phyloP scores from a whole-genome alignment of 345 rosid species.

The Eucalyptus guilfoylei region DNA sequence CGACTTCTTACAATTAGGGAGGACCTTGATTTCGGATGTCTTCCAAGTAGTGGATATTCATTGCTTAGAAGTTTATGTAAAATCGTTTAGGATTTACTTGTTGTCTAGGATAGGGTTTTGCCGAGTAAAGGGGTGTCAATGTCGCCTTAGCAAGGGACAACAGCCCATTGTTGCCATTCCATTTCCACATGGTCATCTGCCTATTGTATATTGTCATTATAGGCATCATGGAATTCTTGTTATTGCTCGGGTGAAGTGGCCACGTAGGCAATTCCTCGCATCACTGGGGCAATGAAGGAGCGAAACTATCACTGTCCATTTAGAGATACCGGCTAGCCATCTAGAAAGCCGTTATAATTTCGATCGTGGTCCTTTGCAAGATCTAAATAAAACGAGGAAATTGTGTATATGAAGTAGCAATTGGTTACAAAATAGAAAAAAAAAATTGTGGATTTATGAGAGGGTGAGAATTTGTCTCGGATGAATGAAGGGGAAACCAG shows the following conservation, averaged over 20 bases:
- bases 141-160: rapidly evolving
- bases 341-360: neutral
- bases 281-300: neutral
- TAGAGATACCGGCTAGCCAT: neutral
- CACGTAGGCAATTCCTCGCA: neutral
- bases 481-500: neutral
- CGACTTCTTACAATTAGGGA: neutral
- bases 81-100: rapidly evolving
- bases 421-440: neutral
- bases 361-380: neutral
- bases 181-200: neutral
- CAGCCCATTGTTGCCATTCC: neutral
- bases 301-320: rapidly evolving
- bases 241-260: neutral
- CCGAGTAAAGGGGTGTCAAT: neutral
- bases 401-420: neutral
- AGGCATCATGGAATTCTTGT: neutral
- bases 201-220: neutral
- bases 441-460: neutral
- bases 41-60: neutral
- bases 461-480: neutral
- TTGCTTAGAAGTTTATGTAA: neutral
- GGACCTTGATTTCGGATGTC: neutral
- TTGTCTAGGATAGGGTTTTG: neutral
- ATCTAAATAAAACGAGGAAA: neutral